These are phyloP conservation scores for Rhamnella rubrinervis DNA, from an alignment of 331 rosid species.

Conservation along the genomic window DNA sequence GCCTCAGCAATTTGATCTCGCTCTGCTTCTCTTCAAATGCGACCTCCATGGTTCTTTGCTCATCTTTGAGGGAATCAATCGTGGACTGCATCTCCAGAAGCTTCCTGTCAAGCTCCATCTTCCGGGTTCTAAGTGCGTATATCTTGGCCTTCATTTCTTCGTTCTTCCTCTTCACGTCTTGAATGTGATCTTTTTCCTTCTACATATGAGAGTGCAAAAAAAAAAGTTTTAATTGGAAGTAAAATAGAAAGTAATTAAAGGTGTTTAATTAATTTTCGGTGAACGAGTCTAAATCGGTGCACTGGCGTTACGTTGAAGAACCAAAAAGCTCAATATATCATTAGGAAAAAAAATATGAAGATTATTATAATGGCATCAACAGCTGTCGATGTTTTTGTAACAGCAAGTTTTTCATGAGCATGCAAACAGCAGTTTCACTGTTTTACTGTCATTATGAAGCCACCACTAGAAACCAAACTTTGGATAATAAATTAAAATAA, in stretches of 20 bases:
- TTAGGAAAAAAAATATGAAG: too few relatives aligned
- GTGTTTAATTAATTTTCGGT: too few relatives aligned
- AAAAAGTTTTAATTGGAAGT: too few relatives aligned
- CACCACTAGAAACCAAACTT: too few relatives aligned
- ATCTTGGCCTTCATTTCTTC: constrained; percentile 66
- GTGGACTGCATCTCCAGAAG: constrained; percentile 63
- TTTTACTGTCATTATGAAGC: too few relatives aligned
- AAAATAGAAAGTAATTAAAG: too few relatives aligned
- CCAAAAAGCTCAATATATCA: too few relatives aligned
- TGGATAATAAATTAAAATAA: too few relatives aligned
- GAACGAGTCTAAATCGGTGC: not conserved
- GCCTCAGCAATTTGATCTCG: constrained; percentile 50
- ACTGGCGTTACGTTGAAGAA: not conserved
- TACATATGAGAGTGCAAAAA: constrained; percentile 13
- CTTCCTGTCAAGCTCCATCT: constrained; percentile 70
- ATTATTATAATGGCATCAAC: too few relatives aligned
- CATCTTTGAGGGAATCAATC: constrained; percentile 64
- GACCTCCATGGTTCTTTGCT: constrained; percentile 56
- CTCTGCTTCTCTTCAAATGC: constrained; percentile 64
- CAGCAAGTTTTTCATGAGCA: too few relatives aligned
- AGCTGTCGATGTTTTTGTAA: too few relatives aligned
- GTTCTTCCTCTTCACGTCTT: constrained; percentile 57
- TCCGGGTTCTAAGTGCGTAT: constrained; percentile 50
- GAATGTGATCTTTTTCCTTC: constrained; percentile 56
- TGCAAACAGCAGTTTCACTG: too few relatives aligned